Percentiles rank a stretch among this genome's conserved stretches.
Evolutionary conservation across 495 filamentous ascomycete genomes (phyloP).

Genomic region (Penicillium nucicola): DNA sequence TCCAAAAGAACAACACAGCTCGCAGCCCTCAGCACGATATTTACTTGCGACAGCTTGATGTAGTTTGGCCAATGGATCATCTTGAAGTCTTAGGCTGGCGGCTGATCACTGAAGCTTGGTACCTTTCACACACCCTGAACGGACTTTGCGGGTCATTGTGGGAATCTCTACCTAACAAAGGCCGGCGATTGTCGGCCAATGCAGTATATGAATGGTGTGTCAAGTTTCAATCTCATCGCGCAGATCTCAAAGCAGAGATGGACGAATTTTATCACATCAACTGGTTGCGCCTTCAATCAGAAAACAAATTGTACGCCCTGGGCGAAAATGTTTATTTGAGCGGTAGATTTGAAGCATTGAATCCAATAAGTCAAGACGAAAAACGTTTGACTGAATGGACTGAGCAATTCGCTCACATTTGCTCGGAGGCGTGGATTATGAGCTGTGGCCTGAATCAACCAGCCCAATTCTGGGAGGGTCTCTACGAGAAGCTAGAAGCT

Average conservation of each 20-base stretch:
- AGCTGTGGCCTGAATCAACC: too few relatives aligned
- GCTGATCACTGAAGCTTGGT: constrained; percentile 10
- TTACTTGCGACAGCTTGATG: constrained; percentile 31
- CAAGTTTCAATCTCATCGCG: not conserved
- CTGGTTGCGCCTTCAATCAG: constrained; percentile 23
- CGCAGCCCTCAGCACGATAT: constrained; percentile 13
- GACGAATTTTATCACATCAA: constrained; percentile 14
- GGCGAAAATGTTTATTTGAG: constrained; percentile 13
- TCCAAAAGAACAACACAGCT: constrained; percentile 2
- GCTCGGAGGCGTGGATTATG: too few relatives aligned
- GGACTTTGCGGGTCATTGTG: constrained; percentile 16
- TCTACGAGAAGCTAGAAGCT: too few relatives aligned
- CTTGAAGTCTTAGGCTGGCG: not conserved
- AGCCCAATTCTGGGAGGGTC: too few relatives aligned
- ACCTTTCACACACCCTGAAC: constrained; percentile 6
- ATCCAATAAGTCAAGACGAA: constrained; percentile 22
- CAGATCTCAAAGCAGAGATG: not conserved
- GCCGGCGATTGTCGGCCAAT: too few relatives aligned
- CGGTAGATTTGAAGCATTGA: constrained; percentile 12
- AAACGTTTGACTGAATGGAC: constrained; percentile 16
- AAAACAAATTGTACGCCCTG: constrained; percentile 15
- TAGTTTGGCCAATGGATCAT: constrained; percentile 21
- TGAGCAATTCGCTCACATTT: too few relatives aligned
- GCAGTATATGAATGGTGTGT: not conserved
- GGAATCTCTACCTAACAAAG: not conserved